phyloP scores from a whole-genome alignment of 768 basidiomycete genomes.

The Sistotremastrum niveocremeum region DNA sequence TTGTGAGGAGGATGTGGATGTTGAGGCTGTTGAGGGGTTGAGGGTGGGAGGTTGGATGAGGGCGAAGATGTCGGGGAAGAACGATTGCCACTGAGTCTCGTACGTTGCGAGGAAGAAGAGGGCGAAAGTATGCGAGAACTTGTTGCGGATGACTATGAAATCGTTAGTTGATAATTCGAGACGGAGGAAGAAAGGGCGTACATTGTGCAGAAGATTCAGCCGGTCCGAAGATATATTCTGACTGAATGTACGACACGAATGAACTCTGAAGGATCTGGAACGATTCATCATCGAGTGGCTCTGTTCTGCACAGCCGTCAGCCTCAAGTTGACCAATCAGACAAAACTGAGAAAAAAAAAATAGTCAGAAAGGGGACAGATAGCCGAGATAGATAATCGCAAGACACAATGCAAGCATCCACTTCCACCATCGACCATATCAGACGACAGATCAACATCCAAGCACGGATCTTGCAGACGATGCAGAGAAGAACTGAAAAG shows the following conservation, averaged over 20 bases:
- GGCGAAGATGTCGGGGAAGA: constrained; percentile 67
- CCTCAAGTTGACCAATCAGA: neutral
- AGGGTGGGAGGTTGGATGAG: constrained; percentile 44
- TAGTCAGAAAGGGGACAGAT: constrained; percentile 19
- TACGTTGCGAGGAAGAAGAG: constrained; percentile 84
- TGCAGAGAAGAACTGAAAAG: neutral
- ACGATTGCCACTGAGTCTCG: constrained; percentile 70
- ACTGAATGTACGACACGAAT: constrained; percentile 68
- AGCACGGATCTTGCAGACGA: neutral
- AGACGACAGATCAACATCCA: neutral
- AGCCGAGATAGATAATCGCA: constrained; percentile 9
- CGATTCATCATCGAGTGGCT: constrained; percentile 53
- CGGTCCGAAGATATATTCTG: constrained; percentile 76
- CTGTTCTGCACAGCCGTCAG: neutral
- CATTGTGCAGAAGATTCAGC: constrained; percentile 75
- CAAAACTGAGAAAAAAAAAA: constrained; percentile 32
- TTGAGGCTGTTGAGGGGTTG: constrained; percentile 8
- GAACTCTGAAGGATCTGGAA: constrained; percentile 65
- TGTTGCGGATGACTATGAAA: constrained; percentile 73
- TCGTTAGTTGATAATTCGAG: constrained; percentile 3
- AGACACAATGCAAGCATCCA: constrained; percentile 5
- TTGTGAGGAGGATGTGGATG: constrained; percentile 32
- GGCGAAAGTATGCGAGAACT: constrained; percentile 83
- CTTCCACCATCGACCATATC: neutral
- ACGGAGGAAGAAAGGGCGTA: constrained; percentile 28